Base-by-base conservation (phyloP, 2,329 filamentous ascomycete species). In the Anthostomella pinea region DNA sequence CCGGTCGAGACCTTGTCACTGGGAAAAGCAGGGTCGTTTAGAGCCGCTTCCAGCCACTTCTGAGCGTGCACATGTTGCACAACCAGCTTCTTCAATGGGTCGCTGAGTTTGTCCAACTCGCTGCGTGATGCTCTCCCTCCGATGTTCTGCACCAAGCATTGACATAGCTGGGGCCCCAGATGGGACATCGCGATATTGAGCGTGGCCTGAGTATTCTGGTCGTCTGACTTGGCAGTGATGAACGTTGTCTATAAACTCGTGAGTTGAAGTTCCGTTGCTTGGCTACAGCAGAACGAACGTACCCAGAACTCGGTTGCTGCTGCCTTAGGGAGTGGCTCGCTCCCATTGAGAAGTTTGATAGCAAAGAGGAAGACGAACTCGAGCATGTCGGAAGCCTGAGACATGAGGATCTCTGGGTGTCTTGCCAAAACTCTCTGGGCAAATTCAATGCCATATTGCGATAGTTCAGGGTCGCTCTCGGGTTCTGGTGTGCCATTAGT, bases 291-390 rank as follows among this genome's bases (percentile, higher is more conserved):
- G 16, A 17, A 9, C 19, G 6, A 33, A 54, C 70, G 49, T 63
- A 84, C 81, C 85, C 87, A 93, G 44, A 94, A 86, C 18, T 84
- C 79, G 7, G 81, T 77, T 2, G 87, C 77, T 3, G 84, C 77
- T 19, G 75, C 75, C 62, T 93, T 94, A 0, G 86, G 84, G 8
- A 94, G 66, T 1, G 84, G 80, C 41, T 93, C 87, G 19, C 73
- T 78, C 9, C 82, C 83, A 27, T 81, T 74, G 6, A 94, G 65
- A 6, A 86, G 80, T 49, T 78, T 75, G 9, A 93, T 66, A 0
- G 81, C 76, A 52, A 91, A 90, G 35, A 81, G 64, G 52, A 94
- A 84, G 42, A 88, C 74, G 49, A 73, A 78, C 40, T 84, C 79
- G 1, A 84, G 68, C 8, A 73, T 68, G 1, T 74, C 69, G 8